A percentile compares a stretch with the other conserved stretches of the same genome.
Conservation (phyloP, 345 rosid genomes). For the Populus ilicifolia region DNA sequence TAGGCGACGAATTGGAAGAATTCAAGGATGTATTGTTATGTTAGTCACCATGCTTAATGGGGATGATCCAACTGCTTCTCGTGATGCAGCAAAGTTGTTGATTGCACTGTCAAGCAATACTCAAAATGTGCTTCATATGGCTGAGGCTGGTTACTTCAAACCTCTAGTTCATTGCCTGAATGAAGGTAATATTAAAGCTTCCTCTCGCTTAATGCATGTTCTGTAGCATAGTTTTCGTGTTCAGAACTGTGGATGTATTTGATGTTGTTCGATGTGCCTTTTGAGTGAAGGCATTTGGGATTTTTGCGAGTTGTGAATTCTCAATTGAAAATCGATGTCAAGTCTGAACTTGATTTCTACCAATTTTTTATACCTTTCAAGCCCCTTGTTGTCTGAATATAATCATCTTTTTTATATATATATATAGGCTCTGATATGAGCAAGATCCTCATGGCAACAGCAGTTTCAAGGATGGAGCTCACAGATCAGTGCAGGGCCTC, state of each 20-base stretch:
- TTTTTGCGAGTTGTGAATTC: not conserved
- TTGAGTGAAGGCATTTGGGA: not conserved
- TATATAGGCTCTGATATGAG: conserved; percentile 67
- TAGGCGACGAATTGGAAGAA: conserved; percentile 52
- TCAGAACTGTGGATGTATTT: not conserved
- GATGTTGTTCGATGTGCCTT: conserved; percentile 3
- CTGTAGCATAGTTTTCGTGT: not conserved
- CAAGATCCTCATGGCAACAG: conserved; percentile 76
- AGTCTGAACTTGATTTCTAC: not conserved
- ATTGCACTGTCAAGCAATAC: conserved; percentile 54
- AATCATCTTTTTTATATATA: conserved; percentile 19
- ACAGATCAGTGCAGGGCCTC: conserved; percentile 59
- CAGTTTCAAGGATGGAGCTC: conserved; percentile 62
- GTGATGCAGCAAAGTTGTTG: conserved; percentile 51
- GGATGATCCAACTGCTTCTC: conserved; percentile 48
- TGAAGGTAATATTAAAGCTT: conserved; percentile 40
- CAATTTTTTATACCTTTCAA: not conserved
- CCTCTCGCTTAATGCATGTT: not conserved
- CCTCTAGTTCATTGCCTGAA: conserved; percentile 54
- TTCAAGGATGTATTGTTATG: conserved; percentile 70
- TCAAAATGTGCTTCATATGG: conserved; percentile 75
- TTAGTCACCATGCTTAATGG: conserved; percentile 50
- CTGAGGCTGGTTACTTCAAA: conserved; percentile 73
- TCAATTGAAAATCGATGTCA: not conserved
- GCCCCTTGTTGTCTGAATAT: not conserved